Base-by-base conservation (phyloP, 495 filamentous ascomycete species). In the Annulohypoxylon stygium region DNA sequence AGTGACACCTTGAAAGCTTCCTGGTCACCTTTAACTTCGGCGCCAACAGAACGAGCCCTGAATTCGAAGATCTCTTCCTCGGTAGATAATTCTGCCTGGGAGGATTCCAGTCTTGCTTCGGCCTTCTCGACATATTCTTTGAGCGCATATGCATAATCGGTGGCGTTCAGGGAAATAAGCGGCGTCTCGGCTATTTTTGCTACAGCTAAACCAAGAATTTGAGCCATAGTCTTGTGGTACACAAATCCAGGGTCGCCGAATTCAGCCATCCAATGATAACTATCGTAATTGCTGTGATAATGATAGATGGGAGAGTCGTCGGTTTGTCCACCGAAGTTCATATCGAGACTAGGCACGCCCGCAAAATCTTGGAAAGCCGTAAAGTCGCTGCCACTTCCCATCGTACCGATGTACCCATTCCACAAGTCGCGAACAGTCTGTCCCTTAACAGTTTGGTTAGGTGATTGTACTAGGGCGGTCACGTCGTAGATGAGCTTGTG, bases 201-300 rank as follows among this genome's bases (percentile, higher is more conserved):
- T 36, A 94, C 85, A 6, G 97, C 83, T 9, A 99, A 81, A 1
- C 88, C 90, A 82, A 93, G 90, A 61, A 98, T 81, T 75, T 97
- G 90, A 4, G 93, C 93, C 73, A 97, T 88, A 8, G 90, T 81
- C 64, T 86, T 88, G 82, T 98, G 96, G 76, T 97, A 95, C 12
- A 84, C 79, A 76, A 97, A 97, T 20, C 88, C 90, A 0, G 94
- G 93, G 79, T 99, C 96, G 8, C 92, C 93, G 78, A 88, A 93
- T 34, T 86, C 88, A 18, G 86, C 80, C 91, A 97, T 95, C 93
- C 94, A 97, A 73, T 95, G 87, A 76, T 89, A 95, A 68, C 89
- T 93, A 80, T 98, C 97, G 82, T 97, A 97, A 84, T 97, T 98
- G 79, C 91, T 94, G 81, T 97, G 92, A 73, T 94, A 94, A 14